Base-by-base conservation (phyloP, 1,284 basidiomycete species). In the Tilletia horrida region DNA sequence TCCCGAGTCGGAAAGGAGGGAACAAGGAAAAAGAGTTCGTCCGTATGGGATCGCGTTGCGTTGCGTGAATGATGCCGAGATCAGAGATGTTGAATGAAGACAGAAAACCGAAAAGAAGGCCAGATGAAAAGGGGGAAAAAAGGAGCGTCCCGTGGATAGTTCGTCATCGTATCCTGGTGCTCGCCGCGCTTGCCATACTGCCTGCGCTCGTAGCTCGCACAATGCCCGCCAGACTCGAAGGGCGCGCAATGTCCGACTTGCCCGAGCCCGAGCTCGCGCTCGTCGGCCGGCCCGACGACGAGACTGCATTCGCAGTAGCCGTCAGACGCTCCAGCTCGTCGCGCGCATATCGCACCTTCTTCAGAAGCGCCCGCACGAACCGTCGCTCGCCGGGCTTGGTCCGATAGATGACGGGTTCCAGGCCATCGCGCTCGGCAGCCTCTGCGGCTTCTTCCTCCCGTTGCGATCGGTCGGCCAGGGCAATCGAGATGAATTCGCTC, bases 401-500 rank as follows among this genome's bases (percentile, higher is more conserved):
- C 44, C 64, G 59, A 29, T 35, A 59, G 27, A 59, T 59, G 25
- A 29, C 29, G n/a, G 55, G 55, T 27, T 59, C 55, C 18, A 25
- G 27, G 6, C 55, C 55, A 42, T 63, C 21, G 3, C 40, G 35
- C 42, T 63, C 42, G 6, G 61, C 61, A 18, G 11, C 61, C 21
- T 27, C 44, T 21, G 44, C 29, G 14, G 63, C 63, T 21, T 71
- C 70, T 2, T 64, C 65, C 52, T 81, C 80, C 14, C 73, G 67
- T 2, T 43, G 35, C 13, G 75, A 74, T 9, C 80, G 63, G 45
- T 74, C 72, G 13, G 67, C 71, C 35, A 89, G 81, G 0, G 88
- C 85, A 35, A 84, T 82, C 0, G 85, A 83, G 84, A 96, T 88
- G 66, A 97, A 84, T 67, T 90, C 88, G 61, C 86, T 85, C 62